Evolutionary conservation across 208 protist genomes (phyloP), one percentile per base, ranked within the genome.

Genomic region (Leishmania tropica): DNA sequence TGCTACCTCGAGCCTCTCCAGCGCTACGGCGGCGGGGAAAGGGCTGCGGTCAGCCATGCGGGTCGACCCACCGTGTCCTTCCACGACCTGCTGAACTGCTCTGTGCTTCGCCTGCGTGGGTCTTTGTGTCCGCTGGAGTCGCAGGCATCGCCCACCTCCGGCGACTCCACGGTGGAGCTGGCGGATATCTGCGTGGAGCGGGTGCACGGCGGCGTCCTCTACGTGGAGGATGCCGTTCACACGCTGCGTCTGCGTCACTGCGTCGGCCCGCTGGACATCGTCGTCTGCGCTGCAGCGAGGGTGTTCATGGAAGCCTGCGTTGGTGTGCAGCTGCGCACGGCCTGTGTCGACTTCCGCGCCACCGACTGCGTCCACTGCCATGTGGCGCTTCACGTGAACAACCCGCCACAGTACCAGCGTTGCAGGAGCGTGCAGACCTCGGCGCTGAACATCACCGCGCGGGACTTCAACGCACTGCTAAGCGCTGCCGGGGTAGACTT

Each of bases 351-450:
- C 45, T 93, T 96, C 72, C 79, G 71, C 8, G 92, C 92, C 0
- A 81, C 67, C 0, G 79, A 94, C 72, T 97, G 90, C 67, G 83
- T 83, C 6, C 79, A 85, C 45, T 96, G 93, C 82, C 92, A 95
- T 78, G 62, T 90, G 42, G 92, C 95, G 13, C 86, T 95, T n/a
- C 91, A 96, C 79, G 89, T 93, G 6, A 96, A 96, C 79, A 86
- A 83, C 24, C 73, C 42, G 0, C 95, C 95, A 31, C 79, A 64
- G 60, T 95, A 91, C 78, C 77, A 87, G 53, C 81, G 81, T 28
- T 96, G 95, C 78, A 76, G 78, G 8, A 75, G 73, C 37, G 90
- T 97, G 84, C 78, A 87, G 40, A 83, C 87, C 13, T 96, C 93
- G 5, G 84, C 89, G 45, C 82, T 95, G 24, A 96, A 95, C 86